Evolutionary conservation across 2,329 filamentous ascomycete species (phyloP), one percentile per base, ranked within the genome.

Genomic region (Phialemonium atrogriseum): DNA sequence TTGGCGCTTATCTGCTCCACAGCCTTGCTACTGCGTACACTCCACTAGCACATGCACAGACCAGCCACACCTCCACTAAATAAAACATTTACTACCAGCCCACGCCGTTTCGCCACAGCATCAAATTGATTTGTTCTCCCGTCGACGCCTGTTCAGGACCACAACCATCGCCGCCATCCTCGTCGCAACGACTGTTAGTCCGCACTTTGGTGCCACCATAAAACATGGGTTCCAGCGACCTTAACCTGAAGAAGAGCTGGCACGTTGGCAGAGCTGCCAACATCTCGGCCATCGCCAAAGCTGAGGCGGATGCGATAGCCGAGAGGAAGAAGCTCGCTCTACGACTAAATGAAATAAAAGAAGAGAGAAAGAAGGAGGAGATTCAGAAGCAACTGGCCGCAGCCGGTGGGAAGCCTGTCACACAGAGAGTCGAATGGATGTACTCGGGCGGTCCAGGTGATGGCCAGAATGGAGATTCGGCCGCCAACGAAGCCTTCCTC

Each of bases 351-450:
- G 91, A 98, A 59, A 80, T 94, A 43, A 86, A 88, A 45, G 88
- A 96, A 55, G 93, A 98, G 62, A 79, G 88, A 27, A 80, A 84
- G 28, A 84, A 94, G 44, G 86, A 95, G 56, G 88, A 96, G 55
- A 75, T 96, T 1, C 84, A 95, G 56, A 76, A 79, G 32, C 73
- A 96, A 44, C 85, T 95, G 35, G 91, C 95, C 59, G 80, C 82
- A 3, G 82, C 87, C 1, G 91, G 91, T 22, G 87, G 88, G 47
- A 88, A 86, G 51, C 73, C 81, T 32, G 63, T 40, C 19, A 25
- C 82, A 18, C 80, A 89, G 47, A 78, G 87, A 21, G 89, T 98
- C 16, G 91, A 96, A 49, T 98, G 91, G 85, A 95, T 98, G 86
- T 98, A 98, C 59, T 77, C 82, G 46, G 89, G 89, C 2, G 28